A percentile compares a stretch with the other conserved stretches of the same genome.
phyloP scores from a whole-genome alignment of 495 filamentous ascomycete genomes.

The Penicillium alfredii region DNA sequence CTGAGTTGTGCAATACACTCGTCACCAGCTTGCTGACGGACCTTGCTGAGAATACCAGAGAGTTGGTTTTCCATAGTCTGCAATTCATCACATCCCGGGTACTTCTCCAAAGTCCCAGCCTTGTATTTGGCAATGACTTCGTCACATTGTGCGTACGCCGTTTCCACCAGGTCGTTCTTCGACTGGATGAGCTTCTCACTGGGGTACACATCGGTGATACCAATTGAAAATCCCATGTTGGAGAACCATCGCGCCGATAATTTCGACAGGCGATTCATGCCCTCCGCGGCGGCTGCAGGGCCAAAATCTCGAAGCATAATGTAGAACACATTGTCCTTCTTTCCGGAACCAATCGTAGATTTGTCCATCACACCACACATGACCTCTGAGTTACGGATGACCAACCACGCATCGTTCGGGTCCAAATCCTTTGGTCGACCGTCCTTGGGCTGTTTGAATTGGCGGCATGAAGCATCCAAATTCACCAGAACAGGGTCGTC shows the following conservation, averaged over 20 bases:
- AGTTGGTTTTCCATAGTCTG: constrained; percentile 86
- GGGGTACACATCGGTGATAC: constrained; percentile 89
- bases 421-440: constrained; percentile 62
- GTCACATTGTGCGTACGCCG: constrained; percentile 76
- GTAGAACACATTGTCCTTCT: constrained; percentile 97
- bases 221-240: constrained; percentile 92
- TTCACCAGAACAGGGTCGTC: constrained; percentile 77
- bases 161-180: constrained; percentile 70
- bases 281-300: constrained; percentile 76
- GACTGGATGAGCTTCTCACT: constrained; percentile 56
- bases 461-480: constrained; percentile 84
- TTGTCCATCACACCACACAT: constrained; percentile 99
- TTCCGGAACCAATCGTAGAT: constrained; percentile 86
- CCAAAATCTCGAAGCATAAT: constrained; percentile 93
- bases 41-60: constrained; percentile 83
- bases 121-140: constrained; percentile 78
- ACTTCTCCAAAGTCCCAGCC: constrained; percentile 69
- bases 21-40: constrained; percentile 84
- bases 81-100: constrained; percentile 82
- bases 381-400: constrained; percentile 91
- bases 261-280: constrained; percentile 92
- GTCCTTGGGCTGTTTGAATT: constrained; percentile 56
- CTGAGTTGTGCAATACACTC: constrained; percentile 86
- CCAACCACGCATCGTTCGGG: constrained; percentile 77
- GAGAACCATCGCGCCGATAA: constrained; percentile 83